phyloP scores from a whole-genome alignment of 2,329 filamentous ascomycete species.

The Aureobasidium melanogenum region DNA sequence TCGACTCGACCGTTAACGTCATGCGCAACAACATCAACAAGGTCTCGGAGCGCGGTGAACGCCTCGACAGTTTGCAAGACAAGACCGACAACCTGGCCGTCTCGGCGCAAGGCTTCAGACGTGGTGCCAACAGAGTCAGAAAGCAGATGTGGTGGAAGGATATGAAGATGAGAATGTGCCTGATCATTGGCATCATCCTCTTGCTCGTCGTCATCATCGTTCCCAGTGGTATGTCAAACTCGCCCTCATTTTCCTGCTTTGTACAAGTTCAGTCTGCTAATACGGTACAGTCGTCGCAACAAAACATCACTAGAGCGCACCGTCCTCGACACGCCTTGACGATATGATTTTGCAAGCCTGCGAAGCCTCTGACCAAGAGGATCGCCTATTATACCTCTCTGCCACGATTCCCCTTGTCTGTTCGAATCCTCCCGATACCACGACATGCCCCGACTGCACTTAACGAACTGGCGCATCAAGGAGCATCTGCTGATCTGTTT shows the following conservation, averaged over 20 bases:
- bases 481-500: constrained; percentile 11
- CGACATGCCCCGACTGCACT: constrained; percentile 10
- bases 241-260: neutral
- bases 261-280: neutral
- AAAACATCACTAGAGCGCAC: constrained; percentile 8
- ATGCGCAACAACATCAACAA: constrained; percentile 99
- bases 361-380: neutral
- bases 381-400: constrained; percentile 6
- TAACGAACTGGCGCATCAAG: constrained; percentile 9
- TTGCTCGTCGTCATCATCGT: constrained; percentile 91
- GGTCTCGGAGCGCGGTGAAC: constrained; percentile 84
- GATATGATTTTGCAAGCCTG: neutral
- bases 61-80: constrained; percentile 78
- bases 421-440: constrained; percentile 8
- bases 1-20: constrained; percentile 86
- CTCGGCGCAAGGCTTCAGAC: constrained; percentile 90
- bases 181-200: constrained; percentile 83
- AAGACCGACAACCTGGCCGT: constrained; percentile 90
- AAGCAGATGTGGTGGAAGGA: constrained; percentile 99
- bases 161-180: constrained; percentile 99
- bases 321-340: neutral
- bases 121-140: constrained; percentile 90
- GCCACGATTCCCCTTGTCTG: constrained; percentile 7
- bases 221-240: constrained; percentile 61
- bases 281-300: constrained; percentile 7